These are phyloP conservation scores for Corrigiola litoralis DNA, from an alignment of 179 eudicot genomes.

Conservation along the genomic window DNA sequence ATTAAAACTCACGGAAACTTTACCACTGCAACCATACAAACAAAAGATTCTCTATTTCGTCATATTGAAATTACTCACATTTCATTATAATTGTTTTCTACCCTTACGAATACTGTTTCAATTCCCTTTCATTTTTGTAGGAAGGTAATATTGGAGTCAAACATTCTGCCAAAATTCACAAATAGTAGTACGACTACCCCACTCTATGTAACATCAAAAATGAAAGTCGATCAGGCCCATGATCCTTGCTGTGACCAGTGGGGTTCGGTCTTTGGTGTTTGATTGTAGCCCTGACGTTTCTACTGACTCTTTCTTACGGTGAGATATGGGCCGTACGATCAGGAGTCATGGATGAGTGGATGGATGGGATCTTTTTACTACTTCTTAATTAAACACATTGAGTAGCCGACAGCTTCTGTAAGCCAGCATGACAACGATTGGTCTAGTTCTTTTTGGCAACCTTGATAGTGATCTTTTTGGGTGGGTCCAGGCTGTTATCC, in stretches of 20 bases:
- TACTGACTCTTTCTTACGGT: background rate
- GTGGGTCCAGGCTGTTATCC: slow-evolving; percentile 6
- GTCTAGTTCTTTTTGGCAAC: slow-evolving; percentile 63
- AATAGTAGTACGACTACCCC: background rate
- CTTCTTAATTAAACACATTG: background rate
- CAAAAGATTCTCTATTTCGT: no score
- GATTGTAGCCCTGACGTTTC: slow-evolving; percentile 1
- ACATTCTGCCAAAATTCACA: background rate
- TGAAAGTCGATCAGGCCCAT: slow-evolving; percentile 16
- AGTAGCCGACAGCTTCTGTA: slow-evolving; percentile 52
- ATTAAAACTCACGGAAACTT: no score
- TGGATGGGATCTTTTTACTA: background rate
- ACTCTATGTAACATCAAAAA: slow-evolving; percentile 19
- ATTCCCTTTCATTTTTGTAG: background rate
- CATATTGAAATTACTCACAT: no score
- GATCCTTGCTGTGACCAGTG: slow-evolving; percentile 13
- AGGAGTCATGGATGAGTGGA: background rate
- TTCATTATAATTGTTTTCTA: no score
- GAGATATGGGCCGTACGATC: background rate
- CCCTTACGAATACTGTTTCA: no score
- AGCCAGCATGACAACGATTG: slow-evolving; percentile 38
- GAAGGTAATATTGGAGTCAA: slow-evolving; percentile 11
- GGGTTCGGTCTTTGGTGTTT: background rate
- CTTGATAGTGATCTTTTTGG: slow-evolving; percentile 22
- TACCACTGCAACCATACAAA: no score